Conservation (phyloP, 176 grass and related monocot genomes). For the Cocos nucifera region DNA sequence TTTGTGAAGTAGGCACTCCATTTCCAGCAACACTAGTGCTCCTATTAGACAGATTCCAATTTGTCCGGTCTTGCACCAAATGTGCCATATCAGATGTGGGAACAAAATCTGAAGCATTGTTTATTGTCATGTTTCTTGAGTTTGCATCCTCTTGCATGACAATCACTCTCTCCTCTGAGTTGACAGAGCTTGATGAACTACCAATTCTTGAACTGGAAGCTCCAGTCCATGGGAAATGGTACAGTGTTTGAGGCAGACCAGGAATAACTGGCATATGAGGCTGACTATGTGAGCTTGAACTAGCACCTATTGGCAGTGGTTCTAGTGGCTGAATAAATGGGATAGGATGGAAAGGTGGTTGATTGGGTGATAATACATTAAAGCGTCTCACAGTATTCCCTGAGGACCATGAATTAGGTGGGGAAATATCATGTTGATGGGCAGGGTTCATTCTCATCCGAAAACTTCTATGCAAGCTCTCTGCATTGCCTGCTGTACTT, state of each 20-base stretch:
- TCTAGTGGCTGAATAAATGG: too few species aligned
- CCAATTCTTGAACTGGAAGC: constrained; percentile 36
- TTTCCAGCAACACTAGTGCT: constrained; percentile 32
- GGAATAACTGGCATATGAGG: constrained; percentile 31
- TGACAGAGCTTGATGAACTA: constrained; percentile 7
- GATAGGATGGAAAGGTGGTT: too few species aligned
- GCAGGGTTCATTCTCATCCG: constrained; percentile 38
- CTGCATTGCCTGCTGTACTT: constrained; percentile 17
- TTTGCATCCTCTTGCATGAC: constrained; percentile 20
- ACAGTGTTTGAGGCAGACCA: constrained; percentile 31
- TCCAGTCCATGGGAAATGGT: constrained; percentile 35
- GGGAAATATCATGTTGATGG: constrained; percentile 21
- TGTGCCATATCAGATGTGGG: constrained; percentile 32
- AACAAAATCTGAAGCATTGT: constrained; percentile 28
- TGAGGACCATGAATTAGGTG: constrained; percentile 32
- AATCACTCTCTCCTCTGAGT: constrained; percentile 25
- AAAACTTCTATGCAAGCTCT: constrained; percentile 44
- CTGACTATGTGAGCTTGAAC: constrained; percentile 30
- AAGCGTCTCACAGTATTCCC: constrained; percentile 26
- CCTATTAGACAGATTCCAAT: constrained; percentile 31
- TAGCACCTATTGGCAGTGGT: constrained; percentile 24
- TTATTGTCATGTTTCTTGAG: constrained; percentile 23
- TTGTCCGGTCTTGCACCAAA: constrained; percentile 33
- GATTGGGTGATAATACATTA: too few species aligned
- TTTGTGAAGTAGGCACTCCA: constrained; percentile 29